phyloP scores from a whole-genome alignment of 495 filamentous ascomycete genomes.

The Hypoxylon crocopeplum region DNA sequence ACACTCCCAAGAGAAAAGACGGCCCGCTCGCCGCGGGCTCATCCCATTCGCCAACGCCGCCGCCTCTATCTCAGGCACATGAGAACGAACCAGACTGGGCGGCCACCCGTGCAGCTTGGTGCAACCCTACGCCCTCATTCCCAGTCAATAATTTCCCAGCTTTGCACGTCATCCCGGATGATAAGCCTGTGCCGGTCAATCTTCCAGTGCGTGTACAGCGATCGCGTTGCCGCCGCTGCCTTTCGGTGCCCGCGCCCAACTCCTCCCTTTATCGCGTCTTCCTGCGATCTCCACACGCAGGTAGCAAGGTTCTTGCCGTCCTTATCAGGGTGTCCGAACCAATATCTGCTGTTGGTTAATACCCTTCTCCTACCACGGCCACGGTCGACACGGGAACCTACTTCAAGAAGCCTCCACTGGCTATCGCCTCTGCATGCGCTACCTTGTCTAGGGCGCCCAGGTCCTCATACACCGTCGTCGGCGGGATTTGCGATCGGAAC shows the following conservation, averaged over 20 bases:
- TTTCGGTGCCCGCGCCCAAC: conserved; percentile 63
- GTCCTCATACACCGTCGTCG: conserved; percentile 64
- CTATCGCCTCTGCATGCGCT: conserved; percentile 78
- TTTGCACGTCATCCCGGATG: conserved; percentile 60
- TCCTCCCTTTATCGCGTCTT: conserved; percentile 74
- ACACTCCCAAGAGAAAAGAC: background rate
- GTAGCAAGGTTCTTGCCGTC: conserved; percentile 74
- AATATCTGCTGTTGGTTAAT: conserved; percentile 63
- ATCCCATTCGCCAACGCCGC: conserved; percentile 37
- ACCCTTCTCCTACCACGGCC: conserved; percentile 7
- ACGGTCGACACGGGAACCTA: conserved; percentile 44
- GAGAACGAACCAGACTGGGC: conserved; percentile 24
- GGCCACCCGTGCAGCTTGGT: conserved; percentile 33
- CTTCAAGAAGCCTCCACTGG: conserved; percentile 84
- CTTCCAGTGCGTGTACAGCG: conserved; percentile 63
- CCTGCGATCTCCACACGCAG: conserved; percentile 74
- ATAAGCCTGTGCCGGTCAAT: conserved; percentile 70
- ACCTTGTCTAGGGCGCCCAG: conserved; percentile 73
- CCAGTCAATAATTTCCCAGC: conserved; percentile 69
- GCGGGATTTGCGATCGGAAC: conserved; percentile 74
- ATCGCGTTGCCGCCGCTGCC: conserved; percentile 56
- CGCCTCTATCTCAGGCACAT: conserved; percentile 35
- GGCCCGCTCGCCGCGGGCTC: conserved; percentile 25
- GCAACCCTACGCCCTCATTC: conserved; percentile 41
- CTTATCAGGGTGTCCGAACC: conserved; percentile 74